Base-by-base conservation (phyloP, 78 protist genomes). In the Parvularia atlantis region DNA sequence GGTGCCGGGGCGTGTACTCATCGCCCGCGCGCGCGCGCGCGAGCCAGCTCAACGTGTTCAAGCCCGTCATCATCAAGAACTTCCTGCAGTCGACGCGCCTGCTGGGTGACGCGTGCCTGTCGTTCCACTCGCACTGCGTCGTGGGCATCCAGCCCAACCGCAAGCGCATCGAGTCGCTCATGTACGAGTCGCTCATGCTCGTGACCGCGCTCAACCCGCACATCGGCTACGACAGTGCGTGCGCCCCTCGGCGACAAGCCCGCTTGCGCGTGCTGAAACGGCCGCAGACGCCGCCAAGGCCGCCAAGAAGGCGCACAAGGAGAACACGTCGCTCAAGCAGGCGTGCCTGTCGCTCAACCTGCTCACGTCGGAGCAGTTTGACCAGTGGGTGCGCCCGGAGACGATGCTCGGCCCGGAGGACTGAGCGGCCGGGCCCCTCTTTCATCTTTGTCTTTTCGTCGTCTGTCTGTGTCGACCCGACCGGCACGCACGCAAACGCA, bases 201-300 rank as follows among this genome's bases (percentile, higher is more conserved):
- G 98, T 94, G 64, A 94, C 98, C 7, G 92, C 96, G 0, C 88
- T 94, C 73, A 92, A 88, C 81, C 89, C 88, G 35, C 82, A 92
- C 88, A 94, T 94, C 59, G 98, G 98, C 53, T 94, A 94, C 73
- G 98, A 94, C 80, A 89, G 46, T 41, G 46, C 46, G 46, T 41
- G 46, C 46, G 9, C n/a, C n/a, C n/a, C n/a, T n/a, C n/a, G n/a
- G n/a, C n/a, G n/a, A n/a, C n/a, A n/a, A n/a, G n/a, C n/a, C n/a
- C n/a, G n/a, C n/a, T n/a, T n/a, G n/a, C n/a, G n/a, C n/a, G n/a
- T n/a, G n/a, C n/a, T n/a, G n/a, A n/a, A n/a, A n/a, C n/a, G n/a
- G n/a, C n/a, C 46, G 46, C 46, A 41, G 46, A 67, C 5, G 73
- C 82, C 1, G 91, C 89, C 30, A 52, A 75, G 44, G 76, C 84